Percentiles rank a stretch among this genome's conserved stretches.
phyloP scores from a whole-genome alignment of 1,284 basidiomycete species.

The Cryptococcus sp. region DNA sequence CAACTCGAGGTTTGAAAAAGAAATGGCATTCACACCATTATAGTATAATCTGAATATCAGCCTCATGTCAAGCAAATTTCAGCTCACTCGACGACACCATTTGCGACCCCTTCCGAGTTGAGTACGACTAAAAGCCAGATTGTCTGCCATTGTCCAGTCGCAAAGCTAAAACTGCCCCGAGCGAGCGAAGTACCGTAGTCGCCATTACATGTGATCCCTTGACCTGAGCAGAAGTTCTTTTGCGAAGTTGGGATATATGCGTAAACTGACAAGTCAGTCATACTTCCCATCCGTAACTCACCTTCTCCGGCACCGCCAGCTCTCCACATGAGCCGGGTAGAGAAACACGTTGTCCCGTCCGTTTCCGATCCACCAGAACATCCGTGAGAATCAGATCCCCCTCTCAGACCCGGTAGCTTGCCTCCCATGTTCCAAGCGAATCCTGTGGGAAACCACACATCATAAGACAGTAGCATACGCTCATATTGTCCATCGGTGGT shows the following conservation, averaged over 20 bases:
- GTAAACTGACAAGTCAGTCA: slow-evolving; percentile 32
- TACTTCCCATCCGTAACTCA: slow-evolving; percentile 5
- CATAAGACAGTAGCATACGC: slow-evolving; percentile 39
- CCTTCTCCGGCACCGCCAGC: slow-evolving; percentile 39
- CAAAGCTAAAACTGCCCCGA: slow-evolving; percentile 41
- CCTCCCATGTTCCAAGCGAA: slow-evolving; percentile 41
- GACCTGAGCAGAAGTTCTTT: slow-evolving; percentile 30
- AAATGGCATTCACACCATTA: slow-evolving; percentile 39
- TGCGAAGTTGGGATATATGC: slow-evolving; percentile 43
- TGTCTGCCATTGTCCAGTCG: slow-evolving; percentile 42
- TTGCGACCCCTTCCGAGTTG: slow-evolving; percentile 37
- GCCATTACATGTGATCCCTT: slow-evolving; percentile 40
- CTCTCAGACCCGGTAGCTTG: slow-evolving; percentile 48
- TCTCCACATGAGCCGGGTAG: slow-evolving; percentile 48
- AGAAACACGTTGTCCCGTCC: slow-evolving; percentile 44
- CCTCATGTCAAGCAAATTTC: background rate
- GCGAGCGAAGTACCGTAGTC: slow-evolving; percentile 47
- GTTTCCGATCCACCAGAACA: slow-evolving; percentile 46
- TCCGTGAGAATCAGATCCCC: slow-evolving; percentile 36
- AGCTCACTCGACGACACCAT: slow-evolving; percentile 40
- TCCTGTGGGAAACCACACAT: slow-evolving; percentile 36
- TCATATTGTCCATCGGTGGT: slow-evolving; percentile 34
- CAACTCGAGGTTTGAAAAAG: slow-evolving; percentile 39
- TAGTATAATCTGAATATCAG: slow-evolving; percentile 31
- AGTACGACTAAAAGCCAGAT: slow-evolving; percentile 43